Base-by-base conservation (phyloP, 1,284 basidiomycete genomes). In the Trichosporon sp. region DNA sequence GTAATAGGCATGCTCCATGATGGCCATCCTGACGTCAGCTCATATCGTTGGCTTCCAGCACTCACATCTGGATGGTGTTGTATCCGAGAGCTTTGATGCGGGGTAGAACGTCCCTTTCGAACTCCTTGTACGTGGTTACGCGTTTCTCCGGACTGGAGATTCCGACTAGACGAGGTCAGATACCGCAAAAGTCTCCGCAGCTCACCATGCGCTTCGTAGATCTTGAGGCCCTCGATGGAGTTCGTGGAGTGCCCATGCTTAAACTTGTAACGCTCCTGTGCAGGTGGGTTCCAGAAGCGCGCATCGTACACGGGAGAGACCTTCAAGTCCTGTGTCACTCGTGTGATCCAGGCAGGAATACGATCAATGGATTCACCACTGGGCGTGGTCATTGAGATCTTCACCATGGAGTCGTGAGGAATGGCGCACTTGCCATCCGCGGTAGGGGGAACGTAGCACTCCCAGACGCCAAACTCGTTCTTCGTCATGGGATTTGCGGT, bases 1-100 rank as follows among this genome's bases (percentile, higher is more conserved):
- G 81, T 99, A 99, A 81, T 99, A 99, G 3, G 95, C 91, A 73
- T 99, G 95, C 78, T 98, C 94, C 91, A 97, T 95, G 70, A 97
- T 84, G 6, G 91, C 94, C 94, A 96, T 96, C 78, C 80, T 81
- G 65, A n/a, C 3, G 56, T 75, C 65, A 73, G 67, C 61, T 7
- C 19, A 7, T 21, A 23, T 8, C 2, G 3, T 2, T 4, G 33
- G 3, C 23, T 23, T 7, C 11, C 1, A 8, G 37, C 0, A 63
- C 78, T 56, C 54, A 80, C 73, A 98, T 86, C 79, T 99, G 95
- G 68, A 99, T 96, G 57, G 89, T 88, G 77, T 99, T 99, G 82
- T 99, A 99, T 4, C 94, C 96, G 23, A 98, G 84, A 63, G 87
- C 86, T 75, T 89, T 88, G 79, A 99, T 98, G 65, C 93, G 85